phyloP scores from a whole-genome alignment of 2,329 filamentous ascomycete genomes.

The Fusarium udum region DNA sequence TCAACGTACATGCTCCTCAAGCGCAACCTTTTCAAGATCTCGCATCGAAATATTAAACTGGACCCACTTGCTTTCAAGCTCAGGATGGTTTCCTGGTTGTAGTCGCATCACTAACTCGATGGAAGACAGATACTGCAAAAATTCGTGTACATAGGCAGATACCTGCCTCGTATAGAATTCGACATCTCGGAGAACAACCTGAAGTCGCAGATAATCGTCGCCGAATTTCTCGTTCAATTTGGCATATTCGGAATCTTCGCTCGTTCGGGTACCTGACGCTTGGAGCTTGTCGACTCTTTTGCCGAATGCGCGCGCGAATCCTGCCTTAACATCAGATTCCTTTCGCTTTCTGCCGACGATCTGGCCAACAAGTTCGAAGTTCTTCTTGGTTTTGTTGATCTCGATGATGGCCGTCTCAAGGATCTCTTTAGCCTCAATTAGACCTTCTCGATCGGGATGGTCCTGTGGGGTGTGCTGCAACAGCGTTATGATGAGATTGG shows the following conservation, averaged over 20 bases:
- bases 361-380: conserved; percentile 89
- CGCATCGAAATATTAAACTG: conserved; percentile 88
- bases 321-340: conserved; percentile 86
- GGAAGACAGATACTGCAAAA: conserved; percentile 80
- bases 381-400: conserved; percentile 96
- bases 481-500: conserved; percentile 82
- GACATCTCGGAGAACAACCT: conserved; percentile 93
- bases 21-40: conserved; percentile 82
- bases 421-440: conserved; percentile 63
- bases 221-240: conserved; percentile 86
- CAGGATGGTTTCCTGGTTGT: conserved; percentile 77
- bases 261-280: conserved; percentile 66
- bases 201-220: conserved; percentile 90
- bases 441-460: conserved; percentile 80
- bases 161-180: conserved; percentile 89
- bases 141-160: conserved; percentile 80
- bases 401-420: conserved; percentile 77
- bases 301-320: conserved; percentile 87
- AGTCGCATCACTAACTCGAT: conserved; percentile 84
- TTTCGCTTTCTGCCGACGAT: conserved; percentile 87
- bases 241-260: conserved; percentile 84
- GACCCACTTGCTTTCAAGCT: conserved; percentile 94
- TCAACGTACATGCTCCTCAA: conserved; percentile 81
- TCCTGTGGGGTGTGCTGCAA: conserved; percentile 80
- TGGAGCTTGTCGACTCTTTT: conserved; percentile 87